phyloP scores from a whole-genome alignment of 129 eudicot species.

The Oenanthe sinensis region DNA sequence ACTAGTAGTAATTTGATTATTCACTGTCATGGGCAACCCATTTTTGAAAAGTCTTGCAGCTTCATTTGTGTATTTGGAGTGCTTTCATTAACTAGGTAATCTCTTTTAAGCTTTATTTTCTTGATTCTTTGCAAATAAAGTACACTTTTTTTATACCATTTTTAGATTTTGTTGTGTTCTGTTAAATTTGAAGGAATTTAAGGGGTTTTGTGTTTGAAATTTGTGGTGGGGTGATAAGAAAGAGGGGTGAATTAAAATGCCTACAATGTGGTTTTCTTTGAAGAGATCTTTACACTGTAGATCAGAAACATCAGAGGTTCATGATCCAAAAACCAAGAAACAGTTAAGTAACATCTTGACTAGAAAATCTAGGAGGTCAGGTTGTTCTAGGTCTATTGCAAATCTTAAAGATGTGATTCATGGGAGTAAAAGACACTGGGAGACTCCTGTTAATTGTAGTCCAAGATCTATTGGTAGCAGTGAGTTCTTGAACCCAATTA shows the following conservation, averaged over 20 bases:
- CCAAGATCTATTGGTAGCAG: slow-evolving; percentile 98
- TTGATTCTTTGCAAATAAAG: neutral
- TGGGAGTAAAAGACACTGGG: slow-evolving; percentile 92
- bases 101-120: neutral
- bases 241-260: slow-evolving; percentile 31
- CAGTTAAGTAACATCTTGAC: slow-evolving; percentile 67
- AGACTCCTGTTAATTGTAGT: slow-evolving; percentile 81
- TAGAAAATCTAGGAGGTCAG: slow-evolving; percentile 62
- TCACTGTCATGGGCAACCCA: neutral
- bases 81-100: neutral
- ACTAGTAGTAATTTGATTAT: neutral
- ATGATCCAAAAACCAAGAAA: slow-evolving; percentile 72
- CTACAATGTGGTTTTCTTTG: slow-evolving; percentile 90
- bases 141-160: neutral
- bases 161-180: neutral
- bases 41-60: neutral
- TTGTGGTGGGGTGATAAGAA: neutral
- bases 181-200: neutral
- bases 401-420: slow-evolving; percentile 98
- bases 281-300: slow-evolving; percentile 86
- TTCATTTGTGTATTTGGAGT: neutral
- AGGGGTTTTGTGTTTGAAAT: slow-evolving; percentile 1
- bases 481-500: slow-evolving; percentile 87
- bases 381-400: slow-evolving; percentile 97
- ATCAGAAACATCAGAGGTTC: slow-evolving; percentile 90